Base-by-base conservation (phyloP, 176 grass and related monocot species). In the Thalia dealbata region DNA sequence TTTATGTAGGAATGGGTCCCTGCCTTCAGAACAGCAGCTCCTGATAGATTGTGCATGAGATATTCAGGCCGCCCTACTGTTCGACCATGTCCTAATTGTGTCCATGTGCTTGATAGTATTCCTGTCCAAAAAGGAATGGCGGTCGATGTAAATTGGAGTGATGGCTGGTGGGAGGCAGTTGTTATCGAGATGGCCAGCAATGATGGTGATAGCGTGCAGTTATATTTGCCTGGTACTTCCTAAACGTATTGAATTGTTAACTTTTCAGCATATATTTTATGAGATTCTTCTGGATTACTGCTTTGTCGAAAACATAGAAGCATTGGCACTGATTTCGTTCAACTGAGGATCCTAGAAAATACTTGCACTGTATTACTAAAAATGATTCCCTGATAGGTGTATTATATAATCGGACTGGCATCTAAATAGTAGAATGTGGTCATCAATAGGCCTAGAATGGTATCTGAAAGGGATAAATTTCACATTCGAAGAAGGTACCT, bases 121-220 rank as follows among this genome's bases (percentile, higher is more conserved):
- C 7, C 10, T 79, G 58, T 91, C 75, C 58, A 81, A 77, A 80
- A 80, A 74, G 95, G 95, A 83, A 91, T 77, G 74, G 79, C 90
- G 11, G 77, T 95, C 73, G 95, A 99, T 69, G 77, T 83, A 32
- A 89, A 88, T 85, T 86, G 89, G 78, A 88, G 81, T 81, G 89
- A 87, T n/a, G 95, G 89, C 61, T 99, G 95, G 95, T 99, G 95
- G 95, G 95, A 99, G 73, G 95, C 87, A 27, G 43, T 95, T 82
- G 79, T 91, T 64, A 70, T 88, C 50, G 76, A 81, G 64, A n/a
- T 55, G 62, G 83, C 78, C 70, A 82, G 67, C 48, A 71, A 32
- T 81, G 72, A 71, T 44, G 72, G 70, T 61, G 78, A 87, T 79
- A 80, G 64, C 50, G 75, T 87, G 68, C 84, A 89, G 67, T 71